Evolutionary conservation across 345 rosid species (phyloP).

Genomic region (Sapria himalayana): DNA sequence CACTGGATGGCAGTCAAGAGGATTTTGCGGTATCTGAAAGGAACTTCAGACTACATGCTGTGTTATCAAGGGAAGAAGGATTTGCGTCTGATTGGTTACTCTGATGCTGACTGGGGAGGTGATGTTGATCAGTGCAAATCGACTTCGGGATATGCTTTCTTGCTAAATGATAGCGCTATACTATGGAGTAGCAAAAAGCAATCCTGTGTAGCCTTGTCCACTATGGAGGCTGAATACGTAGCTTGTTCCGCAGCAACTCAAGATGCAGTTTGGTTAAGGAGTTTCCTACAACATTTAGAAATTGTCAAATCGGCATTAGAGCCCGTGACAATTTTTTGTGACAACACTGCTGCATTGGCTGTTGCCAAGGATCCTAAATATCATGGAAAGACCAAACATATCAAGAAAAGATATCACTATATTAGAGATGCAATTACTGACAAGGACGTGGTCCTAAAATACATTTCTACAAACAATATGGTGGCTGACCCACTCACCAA

Average conservation of each 20-base stretch:
- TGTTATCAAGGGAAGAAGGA: neutral
- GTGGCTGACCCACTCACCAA: neutral
- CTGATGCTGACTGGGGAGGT: neutral
- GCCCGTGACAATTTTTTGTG: neutral
- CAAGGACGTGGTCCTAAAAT: neutral
- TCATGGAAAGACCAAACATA: constrained; percentile 8
- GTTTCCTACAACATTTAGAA: neutral
- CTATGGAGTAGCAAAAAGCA: constrained; percentile 1
- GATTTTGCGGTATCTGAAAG: neutral
- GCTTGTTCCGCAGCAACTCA: neutral
- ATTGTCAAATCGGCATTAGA: neutral
- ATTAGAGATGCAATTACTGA: neutral
- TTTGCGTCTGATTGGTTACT: neutral
- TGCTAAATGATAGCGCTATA: neutral
- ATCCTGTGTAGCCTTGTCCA: neutral
- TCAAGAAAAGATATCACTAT: neutral
- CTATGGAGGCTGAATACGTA: constrained; percentile 1
- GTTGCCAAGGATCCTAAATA: constrained; percentile 1
- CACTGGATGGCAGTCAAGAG: neutral
- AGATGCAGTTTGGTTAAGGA: neutral
- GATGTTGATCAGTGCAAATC: neutral
- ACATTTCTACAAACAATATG: neutral
- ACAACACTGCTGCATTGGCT: neutral
- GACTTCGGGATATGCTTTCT: neutral
- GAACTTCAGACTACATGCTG: neutral